Evolutionary conservation across 768 basidiomycete species (phyloP).

Genomic region (Mycena chlorophos): DNA sequence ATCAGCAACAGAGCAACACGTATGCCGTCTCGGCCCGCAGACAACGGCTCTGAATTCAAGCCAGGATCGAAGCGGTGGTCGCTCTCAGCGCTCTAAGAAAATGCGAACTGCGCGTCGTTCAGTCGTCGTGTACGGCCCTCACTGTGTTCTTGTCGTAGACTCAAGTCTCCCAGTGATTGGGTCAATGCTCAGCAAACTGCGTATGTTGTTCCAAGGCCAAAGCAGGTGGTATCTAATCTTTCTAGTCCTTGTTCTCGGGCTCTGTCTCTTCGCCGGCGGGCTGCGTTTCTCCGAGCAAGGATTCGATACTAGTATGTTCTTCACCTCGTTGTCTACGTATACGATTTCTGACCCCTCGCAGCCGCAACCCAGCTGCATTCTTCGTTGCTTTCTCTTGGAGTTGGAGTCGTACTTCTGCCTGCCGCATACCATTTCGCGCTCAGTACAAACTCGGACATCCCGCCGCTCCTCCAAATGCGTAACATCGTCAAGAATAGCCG

Average conservation of each 20-base stretch:
- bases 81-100: conserved; percentile 80
- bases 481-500: conserved; percentile 73
- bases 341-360: conserved; percentile 25
- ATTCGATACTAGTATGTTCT: conserved; percentile 63
- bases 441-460: conserved; percentile 28
- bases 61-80: conserved; percentile 65
- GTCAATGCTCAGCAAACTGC: conserved; percentile 76
- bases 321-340: not conserved
- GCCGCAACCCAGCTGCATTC: conserved; percentile 75
- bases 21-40: conserved; percentile 33
- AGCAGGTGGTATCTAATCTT: not conserved
- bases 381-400: conserved; percentile 71
- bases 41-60: conserved; percentile 3
- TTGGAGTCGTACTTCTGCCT: conserved; percentile 76
- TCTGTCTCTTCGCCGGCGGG: conserved; percentile 85
- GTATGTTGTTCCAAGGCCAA: conserved; percentile 33
- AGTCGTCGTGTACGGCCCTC: conserved; percentile 64
- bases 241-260: conserved; percentile 74
- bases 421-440: conserved; percentile 74
- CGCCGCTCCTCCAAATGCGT: conserved; percentile 36
- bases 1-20: conserved; percentile 58
- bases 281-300: conserved; percentile 75
- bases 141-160: not conserved
- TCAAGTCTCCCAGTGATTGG: conserved; percentile 62
- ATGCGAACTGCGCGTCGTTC: conserved; percentile 79